Conservation (phyloP, 2,329 filamentous ascomycete genomes). For the Dissoconium aciculare region DNA sequence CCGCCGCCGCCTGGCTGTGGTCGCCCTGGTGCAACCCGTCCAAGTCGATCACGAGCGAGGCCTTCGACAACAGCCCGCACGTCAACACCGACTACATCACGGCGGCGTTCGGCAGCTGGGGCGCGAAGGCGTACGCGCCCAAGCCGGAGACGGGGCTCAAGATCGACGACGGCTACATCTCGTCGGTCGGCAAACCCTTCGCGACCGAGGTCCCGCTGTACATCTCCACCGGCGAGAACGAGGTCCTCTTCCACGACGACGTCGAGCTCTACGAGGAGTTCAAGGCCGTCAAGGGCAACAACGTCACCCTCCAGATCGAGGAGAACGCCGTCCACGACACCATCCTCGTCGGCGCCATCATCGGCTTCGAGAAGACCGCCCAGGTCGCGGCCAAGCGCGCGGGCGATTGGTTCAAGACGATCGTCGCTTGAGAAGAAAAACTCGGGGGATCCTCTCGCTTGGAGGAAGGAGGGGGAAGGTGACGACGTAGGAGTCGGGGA, state of each 20-base stretch:
- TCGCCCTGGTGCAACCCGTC: slow-evolving; percentile 30
- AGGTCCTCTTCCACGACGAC: slow-evolving; percentile 30
- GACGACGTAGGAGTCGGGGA: too few relatives aligned
- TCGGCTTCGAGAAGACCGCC: slow-evolving; percentile 31
- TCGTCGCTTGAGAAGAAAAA: too few relatives aligned
- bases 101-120: slow-evolving; percentile 29
- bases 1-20: slow-evolving; percentile 29
- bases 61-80: slow-evolving; percentile 22
- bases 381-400: slow-evolving; percentile 23
- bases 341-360: slow-evolving; percentile 25
- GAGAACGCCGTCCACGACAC: slow-evolving; percentile 34
- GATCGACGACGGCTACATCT: slow-evolving; percentile 26
- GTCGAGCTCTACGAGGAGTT: slow-evolving; percentile 26
- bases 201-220: slow-evolving; percentile 27
- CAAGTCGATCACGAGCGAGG: slow-evolving; percentile 15
- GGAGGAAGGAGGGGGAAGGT: too few relatives aligned
- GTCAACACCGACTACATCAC: slow-evolving; percentile 30
- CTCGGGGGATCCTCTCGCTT: too few relatives aligned
- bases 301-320: slow-evolving; percentile 29
- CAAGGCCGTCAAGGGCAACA: slow-evolving; percentile 26
- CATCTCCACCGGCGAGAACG: slow-evolving; percentile 27
- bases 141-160: slow-evolving; percentile 12
- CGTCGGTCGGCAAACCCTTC: slow-evolving; percentile 26
- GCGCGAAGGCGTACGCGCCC: slow-evolving; percentile 23
- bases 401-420: slow-evolving; percentile 21